Conservation (phyloP, 2,329 filamentous ascomycete species). For the Botrytis elliptica region DNA sequence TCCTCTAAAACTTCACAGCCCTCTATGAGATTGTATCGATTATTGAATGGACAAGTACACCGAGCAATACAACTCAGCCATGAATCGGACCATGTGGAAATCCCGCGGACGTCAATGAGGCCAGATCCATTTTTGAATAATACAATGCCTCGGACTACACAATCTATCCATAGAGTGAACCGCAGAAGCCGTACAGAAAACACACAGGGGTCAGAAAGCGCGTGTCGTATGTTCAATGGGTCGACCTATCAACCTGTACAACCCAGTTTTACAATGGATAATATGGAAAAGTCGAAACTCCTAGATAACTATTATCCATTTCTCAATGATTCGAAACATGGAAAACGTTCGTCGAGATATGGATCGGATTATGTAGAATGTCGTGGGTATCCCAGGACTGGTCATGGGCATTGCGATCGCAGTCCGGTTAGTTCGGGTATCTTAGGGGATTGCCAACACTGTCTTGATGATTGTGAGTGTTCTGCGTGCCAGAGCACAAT, state of each 20-base stretch:
- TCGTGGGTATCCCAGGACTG: slow-evolving; percentile 34
- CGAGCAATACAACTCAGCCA: neutral
- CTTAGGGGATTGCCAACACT: slow-evolving; percentile 37
- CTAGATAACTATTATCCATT: neutral
- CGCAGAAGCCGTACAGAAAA: too few species aligned
- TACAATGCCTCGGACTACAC: neutral
- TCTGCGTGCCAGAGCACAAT: slow-evolving; percentile 31
- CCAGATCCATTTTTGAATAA: neutral
- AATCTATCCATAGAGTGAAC: neutral
- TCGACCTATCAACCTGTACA: neutral
- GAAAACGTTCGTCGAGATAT: neutral
- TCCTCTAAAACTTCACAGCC: neutral
- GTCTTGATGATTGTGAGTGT: slow-evolving; percentile 35
- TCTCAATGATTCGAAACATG: neutral
- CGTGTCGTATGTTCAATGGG: neutral
- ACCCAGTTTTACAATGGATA: neutral
- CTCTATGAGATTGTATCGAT: neutral
- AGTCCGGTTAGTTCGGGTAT: slow-evolving; percentile 29
- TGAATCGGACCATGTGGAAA: neutral
- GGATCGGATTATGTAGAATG: slow-evolving; percentile 26
- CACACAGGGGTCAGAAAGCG: neutral
- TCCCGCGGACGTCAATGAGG: neutral
- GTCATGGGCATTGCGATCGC: slow-evolving; percentile 27
- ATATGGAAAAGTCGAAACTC: neutral
- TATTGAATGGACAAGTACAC: neutral